Percentiles rank a stretch among this genome's conserved stretches.
phyloP scores from a whole-genome alignment of 352 stramenopile species.

The Phytophthora pseudosyringae region DNA sequence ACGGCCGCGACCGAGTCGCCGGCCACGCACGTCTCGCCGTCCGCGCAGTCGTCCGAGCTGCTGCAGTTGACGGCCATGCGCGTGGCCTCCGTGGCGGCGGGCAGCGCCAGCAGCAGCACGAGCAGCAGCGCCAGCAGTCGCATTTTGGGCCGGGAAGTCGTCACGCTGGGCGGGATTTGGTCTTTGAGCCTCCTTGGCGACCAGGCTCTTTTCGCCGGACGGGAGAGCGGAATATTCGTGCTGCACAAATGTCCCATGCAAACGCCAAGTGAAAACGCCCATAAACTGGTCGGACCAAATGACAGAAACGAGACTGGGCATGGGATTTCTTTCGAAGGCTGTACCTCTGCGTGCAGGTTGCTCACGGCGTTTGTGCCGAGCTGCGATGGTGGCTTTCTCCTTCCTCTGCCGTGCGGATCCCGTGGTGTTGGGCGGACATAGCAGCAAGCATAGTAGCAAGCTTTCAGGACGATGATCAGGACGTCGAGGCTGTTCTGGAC shows the following conservation, averaged over 20 bases:
- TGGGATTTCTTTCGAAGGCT: not conserved
- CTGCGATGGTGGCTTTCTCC: not conserved
- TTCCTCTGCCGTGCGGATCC: no score
- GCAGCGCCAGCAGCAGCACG: conserved; percentile 18
- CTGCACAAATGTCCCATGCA: conserved; percentile 16
- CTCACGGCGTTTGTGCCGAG: not conserved
- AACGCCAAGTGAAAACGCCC: conserved; percentile 17
- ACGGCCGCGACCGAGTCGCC: conserved; percentile 65
- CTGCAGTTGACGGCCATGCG: conserved; percentile 60
- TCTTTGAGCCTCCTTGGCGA: not conserved
- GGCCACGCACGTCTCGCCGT: conserved; percentile 75
- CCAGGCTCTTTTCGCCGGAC: not conserved
- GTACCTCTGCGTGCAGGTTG: no score
- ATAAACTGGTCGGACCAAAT: not conserved
- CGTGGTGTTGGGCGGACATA: no score
- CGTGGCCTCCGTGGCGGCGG: conserved; percentile 16
- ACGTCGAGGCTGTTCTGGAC: not conserved
- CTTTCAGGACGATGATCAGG: not conserved
- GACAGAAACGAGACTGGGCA: conserved; percentile 2
- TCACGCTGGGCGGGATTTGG: not conserved
- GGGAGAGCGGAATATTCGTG: conserved; percentile 28
- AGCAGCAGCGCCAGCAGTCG: conserved; percentile 20
- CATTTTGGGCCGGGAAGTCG: conserved; percentile 14
- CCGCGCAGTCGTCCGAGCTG: conserved; percentile 63
- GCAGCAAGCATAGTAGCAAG: no score